Evolutionary conservation across 2,329 filamentous ascomycete genomes (phyloP), one percentile per base, ranked within the genome.

Genomic region (Neoascochyta sp.): DNA sequence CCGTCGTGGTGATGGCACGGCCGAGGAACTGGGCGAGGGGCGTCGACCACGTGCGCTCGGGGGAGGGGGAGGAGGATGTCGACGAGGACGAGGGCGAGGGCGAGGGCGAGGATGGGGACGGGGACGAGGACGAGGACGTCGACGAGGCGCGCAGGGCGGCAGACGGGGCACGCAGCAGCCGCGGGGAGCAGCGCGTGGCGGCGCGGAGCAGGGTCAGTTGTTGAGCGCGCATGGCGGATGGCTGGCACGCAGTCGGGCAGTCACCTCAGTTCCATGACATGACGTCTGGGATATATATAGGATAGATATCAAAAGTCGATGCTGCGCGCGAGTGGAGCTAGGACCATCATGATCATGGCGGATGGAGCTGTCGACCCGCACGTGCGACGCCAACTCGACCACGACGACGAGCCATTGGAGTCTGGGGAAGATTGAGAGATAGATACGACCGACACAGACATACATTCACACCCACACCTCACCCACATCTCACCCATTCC

Each of bases 21-120:
- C 82, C 83, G 27, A 96, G 75, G 47, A 84, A 83, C 60, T 92
- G 90, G 6, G 90, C 89, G 39, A 98, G 67, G 9, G 90, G 89
- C 3, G 90, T 98, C 3, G 89, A 94, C 88, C 89, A 95, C 69
- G 85, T 69, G 41, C 83, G 51, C 35, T 52, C 50, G 14, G 25
- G 30, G 14, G 45, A 29, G n/a, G 43, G 23, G 16, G 35, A 13
- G n/a, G 43, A 37, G 10, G 35, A 40, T 23, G 25, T 25, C 9
- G 27, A 25, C 18, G 40, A 40, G n/a, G n/a, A n/a, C n/a, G 42
- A 28, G 18, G 37, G 18, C 18, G 35, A 13, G 9, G 45, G 36
- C 11, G 39, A 39, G 22, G 35, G 22, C 15, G 37, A 24, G 14
- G 43, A 41, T 22, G 43, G 28, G 15, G 26, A 31, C n/a, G 45